A percentile compares a stretch with the other conserved stretches of the same genome.
Conservation (phyloP, 1,284 basidiomycete species). For the Sanghuangporus sanghuang region DNA sequence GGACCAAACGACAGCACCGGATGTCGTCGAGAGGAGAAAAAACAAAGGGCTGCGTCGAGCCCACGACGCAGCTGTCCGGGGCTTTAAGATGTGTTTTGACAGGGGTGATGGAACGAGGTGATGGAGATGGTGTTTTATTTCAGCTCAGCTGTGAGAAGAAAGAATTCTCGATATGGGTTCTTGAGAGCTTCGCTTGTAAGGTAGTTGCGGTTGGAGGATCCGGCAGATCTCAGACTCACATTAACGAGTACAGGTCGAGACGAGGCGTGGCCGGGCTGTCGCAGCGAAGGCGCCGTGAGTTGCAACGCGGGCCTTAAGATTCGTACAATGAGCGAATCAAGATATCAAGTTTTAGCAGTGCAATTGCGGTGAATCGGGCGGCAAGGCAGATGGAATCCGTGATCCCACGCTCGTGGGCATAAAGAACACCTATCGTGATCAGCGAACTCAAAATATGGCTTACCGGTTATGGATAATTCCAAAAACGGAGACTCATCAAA, state of each 20-base stretch:
- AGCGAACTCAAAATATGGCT: neutral
- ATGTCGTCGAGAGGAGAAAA: neutral
- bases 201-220: neutral
- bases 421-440: neutral
- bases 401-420: constrained; percentile 1
- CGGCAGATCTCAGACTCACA: neutral
- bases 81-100: neutral
- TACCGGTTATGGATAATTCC: neutral
- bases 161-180: neutral
- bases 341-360: neutral
- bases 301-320: neutral
- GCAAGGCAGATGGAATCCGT: neutral
- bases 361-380: neutral
- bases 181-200: neutral
- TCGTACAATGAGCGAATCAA: neutral
- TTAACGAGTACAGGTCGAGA: neutral
- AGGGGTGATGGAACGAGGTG: neutral
- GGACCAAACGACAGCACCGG: neutral
- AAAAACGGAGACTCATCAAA: neutral
- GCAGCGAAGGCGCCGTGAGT: neutral
- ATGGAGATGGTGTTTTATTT: neutral
- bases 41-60: neutral
- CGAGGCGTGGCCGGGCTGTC: neutral
- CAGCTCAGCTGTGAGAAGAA: constrained; percentile 3
- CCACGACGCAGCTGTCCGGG: neutral